Evolutionary conservation across 306 rosid species (phyloP).

Genomic region (Argentina anserina): DNA sequence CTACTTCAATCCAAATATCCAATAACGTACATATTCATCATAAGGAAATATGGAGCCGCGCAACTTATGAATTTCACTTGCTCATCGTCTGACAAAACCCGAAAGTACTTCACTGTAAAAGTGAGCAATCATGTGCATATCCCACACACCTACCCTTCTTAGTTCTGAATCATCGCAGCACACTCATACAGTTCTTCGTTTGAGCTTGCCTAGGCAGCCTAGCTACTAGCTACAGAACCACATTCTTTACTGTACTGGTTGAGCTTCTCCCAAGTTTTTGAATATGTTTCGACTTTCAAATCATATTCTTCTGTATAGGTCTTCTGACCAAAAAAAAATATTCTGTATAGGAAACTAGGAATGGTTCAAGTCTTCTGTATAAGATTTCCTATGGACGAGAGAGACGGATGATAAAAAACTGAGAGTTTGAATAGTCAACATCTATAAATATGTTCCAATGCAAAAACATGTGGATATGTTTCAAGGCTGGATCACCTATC

Average conservation of each 20-base stretch:
- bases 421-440: no score
- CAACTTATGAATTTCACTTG: slow-evolving; percentile 5
- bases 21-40: slow-evolving; percentile 32
- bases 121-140: slow-evolving; percentile 43
- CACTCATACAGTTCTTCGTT: slow-evolving; percentile 22
- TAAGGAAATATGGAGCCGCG: slow-evolving; percentile 25
- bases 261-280: slow-evolving; percentile 43
- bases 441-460: neutral
- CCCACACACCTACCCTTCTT: slow-evolving; percentile 43
- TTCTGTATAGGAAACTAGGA: no score
- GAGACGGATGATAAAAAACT: neutral
- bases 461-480: neutral
- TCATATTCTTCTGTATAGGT: neutral
- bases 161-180: slow-evolving; percentile 18
- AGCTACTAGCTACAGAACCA: neutral
- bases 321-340: no score
- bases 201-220: slow-evolving; percentile 18
- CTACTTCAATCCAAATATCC: slow-evolving; percentile 27
- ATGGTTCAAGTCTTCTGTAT: neutral
- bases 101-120: slow-evolving; percentile 45
- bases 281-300: neutral
- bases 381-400: neutral
- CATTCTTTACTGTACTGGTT: slow-evolving; percentile 6
- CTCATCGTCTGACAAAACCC: slow-evolving; percentile 44
- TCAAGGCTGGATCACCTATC: neutral